Conservation (phyloP, 257 asterid species). For the Salvia hispanica region DNA sequence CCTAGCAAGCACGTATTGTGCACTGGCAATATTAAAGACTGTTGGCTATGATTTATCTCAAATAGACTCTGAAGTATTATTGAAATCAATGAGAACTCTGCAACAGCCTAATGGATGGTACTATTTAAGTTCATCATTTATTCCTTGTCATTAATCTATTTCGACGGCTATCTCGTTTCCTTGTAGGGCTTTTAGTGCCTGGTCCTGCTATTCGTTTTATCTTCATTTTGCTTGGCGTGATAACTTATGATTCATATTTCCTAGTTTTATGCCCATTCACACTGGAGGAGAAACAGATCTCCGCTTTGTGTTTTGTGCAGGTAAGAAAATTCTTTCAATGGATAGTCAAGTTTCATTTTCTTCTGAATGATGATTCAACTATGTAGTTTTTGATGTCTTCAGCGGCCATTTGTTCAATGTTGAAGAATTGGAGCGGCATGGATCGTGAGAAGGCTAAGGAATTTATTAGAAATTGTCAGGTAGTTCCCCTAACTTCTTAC, state of each 20-base stretch:
- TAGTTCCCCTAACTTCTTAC: slow-evolving; percentile 29
- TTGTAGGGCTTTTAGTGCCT: slow-evolving; percentile 3
- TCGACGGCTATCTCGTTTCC: slow-evolving; percentile 1
- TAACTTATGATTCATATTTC: slow-evolving; percentile 14
- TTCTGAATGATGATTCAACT: slow-evolving; percentile 24
- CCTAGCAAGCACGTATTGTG: slow-evolving; percentile 94
- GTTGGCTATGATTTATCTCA: slow-evolving; percentile 78
- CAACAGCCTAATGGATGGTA: slow-evolving; percentile 95
- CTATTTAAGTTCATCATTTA: slow-evolving; percentile 11
- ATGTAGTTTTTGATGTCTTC: slow-evolving; percentile 34
- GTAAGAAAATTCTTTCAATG: slow-evolving; percentile 40
- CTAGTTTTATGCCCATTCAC: slow-evolving; percentile 92
- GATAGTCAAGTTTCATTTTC: slow-evolving; percentile 23
- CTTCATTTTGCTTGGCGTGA: neutral
- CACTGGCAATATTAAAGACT: slow-evolving; percentile 76
- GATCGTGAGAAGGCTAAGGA: slow-evolving; percentile 79
- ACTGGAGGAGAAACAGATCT: slow-evolving; percentile 95
- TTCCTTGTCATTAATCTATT: slow-evolving; percentile 12
- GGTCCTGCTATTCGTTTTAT: slow-evolving; percentile 2
- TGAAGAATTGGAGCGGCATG: slow-evolving; percentile 92
- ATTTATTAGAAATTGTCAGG: slow-evolving; percentile 84
- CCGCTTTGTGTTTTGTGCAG: slow-evolving; percentile 94
- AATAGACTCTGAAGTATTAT: slow-evolving; percentile 50
- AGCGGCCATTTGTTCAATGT: slow-evolving; percentile 84
- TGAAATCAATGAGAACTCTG: slow-evolving; percentile 85